Conservation (phyloP, 139 green algal species). For the Eudorina sp. region DNA sequence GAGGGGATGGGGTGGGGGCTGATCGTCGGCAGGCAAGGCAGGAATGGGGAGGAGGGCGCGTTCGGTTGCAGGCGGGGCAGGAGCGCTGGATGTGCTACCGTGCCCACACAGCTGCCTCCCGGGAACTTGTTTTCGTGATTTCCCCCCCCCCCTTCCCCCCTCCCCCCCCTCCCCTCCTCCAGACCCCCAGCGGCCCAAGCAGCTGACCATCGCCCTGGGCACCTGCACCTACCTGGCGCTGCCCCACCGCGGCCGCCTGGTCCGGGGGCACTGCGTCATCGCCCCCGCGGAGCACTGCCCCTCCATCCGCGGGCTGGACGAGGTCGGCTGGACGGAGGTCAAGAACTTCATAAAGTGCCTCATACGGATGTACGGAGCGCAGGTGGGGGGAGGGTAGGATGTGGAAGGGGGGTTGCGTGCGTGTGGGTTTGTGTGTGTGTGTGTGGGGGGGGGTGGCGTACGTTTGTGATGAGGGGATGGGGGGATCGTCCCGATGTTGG, state of each 20-base stretch:
- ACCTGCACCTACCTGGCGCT: slow-evolving; percentile 90
- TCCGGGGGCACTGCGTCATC: slow-evolving; percentile 90
- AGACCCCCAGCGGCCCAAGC: slow-evolving; percentile 60
- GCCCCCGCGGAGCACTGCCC: slow-evolving; percentile 81
- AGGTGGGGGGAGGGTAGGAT: slow-evolving; percentile 62
- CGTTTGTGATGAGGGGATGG: not conserved
- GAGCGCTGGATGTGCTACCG: too few relatives aligned
- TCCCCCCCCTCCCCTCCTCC: not conserved
- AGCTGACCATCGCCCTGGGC: slow-evolving; percentile 89
- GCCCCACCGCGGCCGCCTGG: slow-evolving; percentile 77
- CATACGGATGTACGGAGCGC: slow-evolving; percentile 85
- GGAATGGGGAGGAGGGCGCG: too few relatives aligned
- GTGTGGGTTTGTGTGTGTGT: not conserved
- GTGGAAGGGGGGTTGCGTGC: too few relatives aligned
- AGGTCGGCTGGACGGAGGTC: slow-evolving; percentile 93
- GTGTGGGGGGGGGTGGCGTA: not conserved
- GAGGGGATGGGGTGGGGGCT: not conserved
- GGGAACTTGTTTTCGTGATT: not conserved
- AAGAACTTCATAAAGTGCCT: slow-evolving; percentile 99
- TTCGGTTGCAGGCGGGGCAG: too few relatives aligned
- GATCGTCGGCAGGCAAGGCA: too few relatives aligned
- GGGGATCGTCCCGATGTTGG: not conserved
- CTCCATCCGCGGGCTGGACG: slow-evolving; percentile 80
- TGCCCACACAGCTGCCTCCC: too few relatives aligned
- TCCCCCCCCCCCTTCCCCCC: not conserved